Base-by-base conservation (phyloP, 139 green algal species). In the Penium margaritaceum region DNA sequence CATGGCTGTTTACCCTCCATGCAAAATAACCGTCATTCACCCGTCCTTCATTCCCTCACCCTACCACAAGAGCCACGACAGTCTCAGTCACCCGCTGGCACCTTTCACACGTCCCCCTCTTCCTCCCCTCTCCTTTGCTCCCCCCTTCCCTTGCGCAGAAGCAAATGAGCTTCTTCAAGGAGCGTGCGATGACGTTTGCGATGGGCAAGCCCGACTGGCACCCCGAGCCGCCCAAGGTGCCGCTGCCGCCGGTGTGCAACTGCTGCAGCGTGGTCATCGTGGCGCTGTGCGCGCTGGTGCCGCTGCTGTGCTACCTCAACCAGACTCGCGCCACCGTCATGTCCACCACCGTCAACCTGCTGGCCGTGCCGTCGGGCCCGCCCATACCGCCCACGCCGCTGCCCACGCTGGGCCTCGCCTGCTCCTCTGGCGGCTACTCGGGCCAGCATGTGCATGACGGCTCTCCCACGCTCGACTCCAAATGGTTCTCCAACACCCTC, bases 331-430 rank as follows among this genome's bases (percentile, higher is more conserved):
- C 36, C 19, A 19, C 19, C 21, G 66, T 63, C 35, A 74, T 74
- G 34, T 66, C n/a, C 54, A 15, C 32, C 33, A 38, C 36, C 24
- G 66, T 74, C 0, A 29, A 33, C 1, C 21, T 2, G 19, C 17
- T 74, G 4, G 66, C 33, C 33, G 32, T 9, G 21, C 21, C 17
- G 19, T 37, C 36, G 66, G 66, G 66, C 19, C 66, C 66, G 19
- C 33, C 29, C 17, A 43, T 63, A 24, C 66, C 66, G 21, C 35
- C 35, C 17, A 30, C 37, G 1, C 17, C 15, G 21, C 41, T 74
- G 54, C 66, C 66, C 19, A 64, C 41, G 34, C 36, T 74, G 1
- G 66, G 66, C 4, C 34, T 66, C 34, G 66, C 66, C 33, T 74
- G 66, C 54, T 66, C 38, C 36, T 74, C 66, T 19, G 66, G 66